Conservation (phyloP, 2,329 filamentous ascomycete genomes). For the Penicillium sp. region DNA sequence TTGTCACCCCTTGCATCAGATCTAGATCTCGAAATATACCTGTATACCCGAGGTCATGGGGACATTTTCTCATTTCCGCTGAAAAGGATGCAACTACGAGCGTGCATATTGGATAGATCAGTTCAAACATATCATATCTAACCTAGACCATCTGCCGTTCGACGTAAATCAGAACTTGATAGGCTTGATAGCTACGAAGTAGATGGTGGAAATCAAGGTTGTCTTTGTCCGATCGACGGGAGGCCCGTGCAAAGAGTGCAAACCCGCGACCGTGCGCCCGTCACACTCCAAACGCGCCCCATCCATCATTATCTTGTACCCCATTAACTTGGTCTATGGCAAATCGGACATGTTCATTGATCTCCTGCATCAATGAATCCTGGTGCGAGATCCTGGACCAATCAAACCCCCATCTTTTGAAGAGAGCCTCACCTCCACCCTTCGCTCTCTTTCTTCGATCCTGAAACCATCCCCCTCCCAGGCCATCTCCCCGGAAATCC, state of each 20-base stretch:
- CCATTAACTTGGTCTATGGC: not conserved
- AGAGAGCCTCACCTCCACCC: not conserved
- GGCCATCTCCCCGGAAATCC: not conserved
- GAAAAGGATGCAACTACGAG: not conserved
- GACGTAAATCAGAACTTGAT: not conserved
- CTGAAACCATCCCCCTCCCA: not conserved
- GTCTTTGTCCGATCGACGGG: not conserved
- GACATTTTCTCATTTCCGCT: not conserved
- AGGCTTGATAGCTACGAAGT: not conserved
- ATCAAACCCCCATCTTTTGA: not conserved
- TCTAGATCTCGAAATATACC: not conserved
- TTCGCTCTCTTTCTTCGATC: not conserved
- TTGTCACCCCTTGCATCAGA: not conserved
- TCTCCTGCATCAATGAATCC: conserved; percentile 3
- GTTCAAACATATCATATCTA: not conserved
- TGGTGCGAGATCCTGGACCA: not conserved
- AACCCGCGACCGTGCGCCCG: conserved; percentile 1
- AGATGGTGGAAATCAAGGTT: too few relatives aligned
- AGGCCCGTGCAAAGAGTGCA: conserved; percentile 4
- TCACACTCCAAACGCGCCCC: conserved; percentile 5
- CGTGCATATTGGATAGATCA: not conserved
- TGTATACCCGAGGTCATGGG: not conserved
- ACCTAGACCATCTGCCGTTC: not conserved
- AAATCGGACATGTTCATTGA: conserved; percentile 1
- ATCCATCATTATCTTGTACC: conserved; percentile 2